Conservation (phyloP, 1,139 yeast genomes). For the Debaryomycetaceae sp. region DNA sequence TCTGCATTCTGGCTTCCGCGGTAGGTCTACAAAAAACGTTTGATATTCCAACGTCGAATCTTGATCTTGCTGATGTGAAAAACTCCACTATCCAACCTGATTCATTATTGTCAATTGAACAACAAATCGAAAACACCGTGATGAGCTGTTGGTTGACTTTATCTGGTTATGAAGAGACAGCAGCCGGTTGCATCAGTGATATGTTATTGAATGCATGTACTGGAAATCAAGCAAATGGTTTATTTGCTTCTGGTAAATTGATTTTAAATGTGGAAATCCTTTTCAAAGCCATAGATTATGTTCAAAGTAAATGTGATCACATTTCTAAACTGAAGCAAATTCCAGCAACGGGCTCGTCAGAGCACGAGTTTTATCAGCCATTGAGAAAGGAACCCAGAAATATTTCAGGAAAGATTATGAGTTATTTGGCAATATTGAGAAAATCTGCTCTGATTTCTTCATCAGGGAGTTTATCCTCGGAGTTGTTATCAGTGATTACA, state of each 20-base stretch:
- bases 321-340: conserved; percentile 1
- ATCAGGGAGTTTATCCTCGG: conserved; percentile 59
- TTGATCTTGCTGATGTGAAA: conserved; percentile 6
- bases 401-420: conserved; percentile 74
- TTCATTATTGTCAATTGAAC: conserved; percentile 57
- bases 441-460: conserved; percentile 46
- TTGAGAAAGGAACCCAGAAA: conserved; percentile 81
- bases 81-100: conserved; percentile 33
- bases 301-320: conserved; percentile 31
- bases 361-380: conserved; percentile 24
- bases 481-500: conserved; percentile 75
- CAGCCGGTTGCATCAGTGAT: conserved; percentile 88
- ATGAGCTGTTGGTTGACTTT: conserved; percentile 84
- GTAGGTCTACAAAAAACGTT: conserved; percentile 49
- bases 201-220: conserved; percentile 86
- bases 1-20: conserved; percentile 63
- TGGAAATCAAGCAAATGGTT: conserved; percentile 68
- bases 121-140: conserved; percentile 63
- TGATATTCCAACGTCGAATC: conserved; percentile 5
- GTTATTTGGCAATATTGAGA: conserved; percentile 67
- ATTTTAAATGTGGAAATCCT: conserved; percentile 73
- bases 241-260: conserved; percentile 68
- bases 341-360: conserved; percentile 6
- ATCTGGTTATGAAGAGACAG: conserved; percentile 87
- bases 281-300: conserved; percentile 69